These are phyloP conservation scores for Tolypocladium endophyticum DNA, from an alignment of 2,329 filamentous ascomycete genomes.

Conservation along the genomic window DNA sequence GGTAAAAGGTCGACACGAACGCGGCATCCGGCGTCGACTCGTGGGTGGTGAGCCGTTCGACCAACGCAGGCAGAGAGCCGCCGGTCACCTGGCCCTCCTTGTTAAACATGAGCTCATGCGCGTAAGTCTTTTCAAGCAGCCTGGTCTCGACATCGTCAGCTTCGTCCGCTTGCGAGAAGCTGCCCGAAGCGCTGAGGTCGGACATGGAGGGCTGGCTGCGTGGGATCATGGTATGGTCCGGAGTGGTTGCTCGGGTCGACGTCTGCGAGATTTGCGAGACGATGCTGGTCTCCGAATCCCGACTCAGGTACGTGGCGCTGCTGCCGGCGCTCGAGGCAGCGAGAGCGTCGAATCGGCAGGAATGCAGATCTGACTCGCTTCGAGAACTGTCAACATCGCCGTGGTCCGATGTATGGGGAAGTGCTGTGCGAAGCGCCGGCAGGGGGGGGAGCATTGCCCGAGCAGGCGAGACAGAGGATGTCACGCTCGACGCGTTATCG, in stretches of 20 bases:
- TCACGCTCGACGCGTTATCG: conserved; percentile 29
- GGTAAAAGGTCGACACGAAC: conserved; percentile 90
- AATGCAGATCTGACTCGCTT: conserved; percentile 40
- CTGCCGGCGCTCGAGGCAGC: conserved; percentile 69
- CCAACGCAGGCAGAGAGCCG: conserved; percentile 76
- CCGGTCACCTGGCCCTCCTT: conserved; percentile 93
- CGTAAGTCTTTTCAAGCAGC: conserved; percentile 83
- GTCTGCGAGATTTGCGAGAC: conserved; percentile 73
- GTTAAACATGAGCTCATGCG: conserved; percentile 85
- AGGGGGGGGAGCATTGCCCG: conserved; percentile 43
- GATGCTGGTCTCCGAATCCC: conserved; percentile 71
- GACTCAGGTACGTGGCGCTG: conserved; percentile 66
- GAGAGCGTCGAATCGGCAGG: conserved; percentile 56
- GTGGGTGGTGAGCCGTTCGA: conserved; percentile 90
- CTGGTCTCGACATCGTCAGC: conserved; percentile 69
- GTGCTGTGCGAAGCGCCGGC: conserved; percentile 44
- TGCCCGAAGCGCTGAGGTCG: conserved; percentile 57
- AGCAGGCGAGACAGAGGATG: conserved; percentile 36
- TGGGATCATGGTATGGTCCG: conserved; percentile 50
- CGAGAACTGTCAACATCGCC: conserved; percentile 33
- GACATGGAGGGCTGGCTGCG: conserved; percentile 52
- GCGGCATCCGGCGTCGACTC: conserved; percentile 84
- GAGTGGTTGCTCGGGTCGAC: conserved; percentile 82
- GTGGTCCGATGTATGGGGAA: conserved; percentile 32
- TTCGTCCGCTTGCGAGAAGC: conserved; percentile 61